Evolutionary conservation across 192 early-diverging fungal species (phyloP).

Genomic region (Allomyces macrogynus): DNA sequence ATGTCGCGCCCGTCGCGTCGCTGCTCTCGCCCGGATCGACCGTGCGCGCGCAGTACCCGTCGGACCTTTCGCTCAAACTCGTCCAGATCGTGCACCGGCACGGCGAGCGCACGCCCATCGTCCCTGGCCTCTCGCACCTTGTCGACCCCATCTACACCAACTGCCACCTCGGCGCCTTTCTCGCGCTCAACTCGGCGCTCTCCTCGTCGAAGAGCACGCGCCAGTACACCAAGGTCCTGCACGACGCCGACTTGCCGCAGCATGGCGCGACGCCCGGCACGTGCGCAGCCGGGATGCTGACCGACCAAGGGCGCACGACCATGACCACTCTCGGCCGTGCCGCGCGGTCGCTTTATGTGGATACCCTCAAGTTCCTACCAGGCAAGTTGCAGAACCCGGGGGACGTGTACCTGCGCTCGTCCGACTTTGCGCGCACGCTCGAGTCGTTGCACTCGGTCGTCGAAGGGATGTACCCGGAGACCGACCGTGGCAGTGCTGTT

Average conservation of each 20-base stretch:
- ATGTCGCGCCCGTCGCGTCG: not conserved
- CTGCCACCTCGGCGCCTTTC: not conserved
- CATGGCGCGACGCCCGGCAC: slow-evolving; percentile 1
- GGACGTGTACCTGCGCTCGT: slow-evolving; percentile 30
- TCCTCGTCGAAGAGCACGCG: slow-evolving; percentile 13
- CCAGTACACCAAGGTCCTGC: slow-evolving; percentile 4
- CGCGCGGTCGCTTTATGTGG: not conserved
- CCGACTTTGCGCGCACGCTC: slow-evolving; percentile 37
- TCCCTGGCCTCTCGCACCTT: not conserved
- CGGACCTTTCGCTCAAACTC: slow-evolving; percentile 18
- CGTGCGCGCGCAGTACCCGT: slow-evolving; percentile 15
- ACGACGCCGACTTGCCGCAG: no score
- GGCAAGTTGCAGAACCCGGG: slow-evolving; percentile 6
- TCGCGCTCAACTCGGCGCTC: not conserved
- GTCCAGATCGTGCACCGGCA: slow-evolving; percentile 36
- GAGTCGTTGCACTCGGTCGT: slow-evolving; percentile 45
- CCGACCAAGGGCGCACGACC: slow-evolving; percentile 29
- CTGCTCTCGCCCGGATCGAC: not conserved
- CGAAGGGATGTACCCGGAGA: slow-evolving; percentile 32
- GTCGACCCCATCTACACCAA: not conserved
- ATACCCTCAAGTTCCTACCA: not conserved
- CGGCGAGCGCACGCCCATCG: slow-evolving; percentile 25
- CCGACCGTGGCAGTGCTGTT: slow-evolving; percentile 4
- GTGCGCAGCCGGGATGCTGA: slow-evolving; percentile 33
- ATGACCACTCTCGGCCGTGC: slow-evolving; percentile 20